Percentiles rank a stretch among this genome's conserved stretches.
phyloP scores from a whole-genome alignment of 495 filamentous ascomycete genomes.

The Penicillium antarcticum region DNA sequence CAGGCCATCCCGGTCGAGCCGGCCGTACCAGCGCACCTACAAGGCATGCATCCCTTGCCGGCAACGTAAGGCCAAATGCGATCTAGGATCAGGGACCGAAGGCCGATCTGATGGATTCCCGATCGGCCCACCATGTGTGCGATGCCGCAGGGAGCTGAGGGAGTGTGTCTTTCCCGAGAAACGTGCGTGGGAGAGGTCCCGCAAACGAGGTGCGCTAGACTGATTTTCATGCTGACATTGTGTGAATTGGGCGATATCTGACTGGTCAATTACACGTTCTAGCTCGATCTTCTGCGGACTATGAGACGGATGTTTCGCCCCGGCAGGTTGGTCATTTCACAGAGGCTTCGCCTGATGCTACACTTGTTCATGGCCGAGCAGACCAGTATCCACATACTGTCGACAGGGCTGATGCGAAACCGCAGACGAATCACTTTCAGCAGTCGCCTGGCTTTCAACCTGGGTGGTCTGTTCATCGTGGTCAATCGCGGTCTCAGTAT shows the following conservation, averaged over 20 bases:
- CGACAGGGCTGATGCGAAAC: background rate
- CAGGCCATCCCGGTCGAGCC: slow-evolving; percentile 33
- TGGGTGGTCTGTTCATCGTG: background rate
- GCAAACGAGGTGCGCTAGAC: slow-evolving; percentile 30
- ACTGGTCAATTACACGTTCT: slow-evolving; percentile 1
- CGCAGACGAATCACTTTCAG: background rate
- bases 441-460: background rate
- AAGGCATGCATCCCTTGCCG: slow-evolving; percentile 48
- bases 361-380: background rate
- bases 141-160: slow-evolving; percentile 86
- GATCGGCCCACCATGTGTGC: slow-evolving; percentile 88
- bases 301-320: slow-evolving; percentile 10
- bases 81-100: slow-evolving; percentile 21
- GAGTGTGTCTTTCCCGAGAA: slow-evolving; percentile 92
- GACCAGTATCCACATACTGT: background rate
- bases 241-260: background rate
- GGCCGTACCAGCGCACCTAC: slow-evolving; percentile 48
- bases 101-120: slow-evolving; percentile 69
- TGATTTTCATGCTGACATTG: background rate
- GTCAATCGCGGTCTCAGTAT: background rate
- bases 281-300: slow-evolving; percentile 18
- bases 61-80: slow-evolving; percentile 48
- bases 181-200: slow-evolving; percentile 45
- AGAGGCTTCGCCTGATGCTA: background rate
- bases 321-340: background rate